phyloP scores from a whole-genome alignment of 495 filamentous ascomycete species.

The Neurospora africana region DNA sequence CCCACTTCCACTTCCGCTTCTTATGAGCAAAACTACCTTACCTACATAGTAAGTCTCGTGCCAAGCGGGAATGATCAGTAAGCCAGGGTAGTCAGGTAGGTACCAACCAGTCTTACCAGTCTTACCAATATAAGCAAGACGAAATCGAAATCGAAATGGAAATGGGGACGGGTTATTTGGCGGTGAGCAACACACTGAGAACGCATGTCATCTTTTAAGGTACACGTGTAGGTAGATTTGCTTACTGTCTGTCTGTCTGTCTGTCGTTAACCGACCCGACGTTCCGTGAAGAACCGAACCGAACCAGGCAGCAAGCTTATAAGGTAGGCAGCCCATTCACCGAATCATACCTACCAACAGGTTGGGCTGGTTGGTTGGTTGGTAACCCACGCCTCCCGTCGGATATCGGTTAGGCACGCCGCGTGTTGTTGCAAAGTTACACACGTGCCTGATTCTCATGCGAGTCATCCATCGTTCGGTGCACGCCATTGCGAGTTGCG shows the following conservation, averaged over 20 bases:
- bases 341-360: no score
- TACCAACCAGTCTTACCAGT: no score
- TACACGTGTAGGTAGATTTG: background rate
- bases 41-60: background rate
- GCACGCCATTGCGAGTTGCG: background rate
- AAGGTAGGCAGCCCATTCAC: no score
- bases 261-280: no score
- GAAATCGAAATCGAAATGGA: background rate
- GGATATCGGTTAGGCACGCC: background rate
- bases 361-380: no score
- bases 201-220: no score
- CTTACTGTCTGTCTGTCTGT: no score
- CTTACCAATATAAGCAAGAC: background rate
- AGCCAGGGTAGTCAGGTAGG: background rate
- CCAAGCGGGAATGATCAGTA: background rate
- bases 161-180: background rate
- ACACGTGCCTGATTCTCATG: background rate
- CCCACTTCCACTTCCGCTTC: background rate
- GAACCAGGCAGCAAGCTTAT: no score
- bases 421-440: background rate
- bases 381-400: background rate
- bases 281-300: no score
- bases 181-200: background rate
- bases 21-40: background rate
- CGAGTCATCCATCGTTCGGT: background rate